Evolutionary conservation across 2,329 filamentous ascomycete genomes (phyloP), one percentile per base, ranked within the genome.

Genomic region (Blumeria hordei): DNA sequence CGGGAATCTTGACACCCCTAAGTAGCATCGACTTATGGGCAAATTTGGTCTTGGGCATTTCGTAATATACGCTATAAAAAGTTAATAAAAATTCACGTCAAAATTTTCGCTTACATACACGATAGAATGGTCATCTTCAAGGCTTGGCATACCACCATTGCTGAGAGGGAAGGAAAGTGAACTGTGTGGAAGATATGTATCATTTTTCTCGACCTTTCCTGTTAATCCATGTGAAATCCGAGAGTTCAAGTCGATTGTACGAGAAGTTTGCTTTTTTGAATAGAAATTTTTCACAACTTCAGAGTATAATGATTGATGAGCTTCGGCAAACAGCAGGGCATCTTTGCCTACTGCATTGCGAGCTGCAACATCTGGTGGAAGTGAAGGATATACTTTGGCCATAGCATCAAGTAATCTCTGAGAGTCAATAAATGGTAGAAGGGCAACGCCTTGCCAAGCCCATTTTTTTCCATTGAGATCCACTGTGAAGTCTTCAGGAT

Each of bases 381-480:
- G 72, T 12, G 85, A 71, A 6, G 83, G 84, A 64, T 95, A 94
- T 62, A 84, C 87, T 59, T 80, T 82, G 51, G 78, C 76, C 71
- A 96, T 90, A 8, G 90, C 90, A 16, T 75, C 74, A 8, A 98
- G 72, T 16, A 98, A 71, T 54, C 88, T 80, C 54, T 82, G 80
- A 74, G 94, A 92, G 62, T 98, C 88, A 62, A 98, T 98, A 67
- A 96, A 98, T 0, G 92, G 92, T 36, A 98, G 74, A 18, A 98
- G 72, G 2, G 87, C 88, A 54, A 98, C 83, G 59, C 92, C 92
- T 67, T 96, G 90, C 92, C 93, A 98, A 0, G 88, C 87, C 70
- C 95, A 93, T 66, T 96, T 98, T 72, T 96, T 96, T 55, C 92
- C 92, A 61, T 98, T 98, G 44, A 96, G 70, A 67, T 98, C 92